Percentiles rank a stretch among this genome's conserved stretches.
phyloP scores from a whole-genome alignment of 345 rosid species.

The Zanthoxylum bungeanum region DNA sequence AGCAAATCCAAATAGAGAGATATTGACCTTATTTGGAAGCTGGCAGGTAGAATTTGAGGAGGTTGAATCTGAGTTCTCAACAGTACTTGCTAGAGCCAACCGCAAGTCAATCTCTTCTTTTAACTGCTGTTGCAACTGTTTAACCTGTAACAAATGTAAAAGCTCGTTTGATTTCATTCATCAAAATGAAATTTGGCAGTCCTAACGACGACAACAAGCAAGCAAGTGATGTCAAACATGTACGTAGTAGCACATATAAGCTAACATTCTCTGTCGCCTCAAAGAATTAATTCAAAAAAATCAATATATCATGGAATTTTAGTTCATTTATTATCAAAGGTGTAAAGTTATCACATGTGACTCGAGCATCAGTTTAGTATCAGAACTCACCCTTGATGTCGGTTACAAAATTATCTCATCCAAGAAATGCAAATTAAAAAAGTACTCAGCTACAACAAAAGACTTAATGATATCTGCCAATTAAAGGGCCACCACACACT shows the following conservation, averaged over 20 bases:
- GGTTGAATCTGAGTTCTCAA: conserved; percentile 54
- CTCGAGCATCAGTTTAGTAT: background rate
- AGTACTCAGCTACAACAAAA: background rate
- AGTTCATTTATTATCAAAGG: background rate
- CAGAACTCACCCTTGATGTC: background rate
- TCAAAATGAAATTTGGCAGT: background rate
- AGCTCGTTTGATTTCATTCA: background rate
- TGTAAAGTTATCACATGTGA: background rate
- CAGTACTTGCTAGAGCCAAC: conserved; percentile 61
- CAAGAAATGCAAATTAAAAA: background rate
- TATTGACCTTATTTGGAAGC: conserved; percentile 68
- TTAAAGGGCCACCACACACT: background rate
- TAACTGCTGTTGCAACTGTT: conserved; percentile 62
- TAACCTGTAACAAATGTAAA: conserved; percentile 43
- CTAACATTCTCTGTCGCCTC: background rate
- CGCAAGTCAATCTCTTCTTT: conserved; percentile 72
- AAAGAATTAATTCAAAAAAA: background rate
- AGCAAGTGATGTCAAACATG: conserved; percentile 2
- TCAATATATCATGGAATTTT: background rate
- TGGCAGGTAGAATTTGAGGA: conserved; percentile 48
- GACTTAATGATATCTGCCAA: background rate
- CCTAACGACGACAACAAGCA: background rate
- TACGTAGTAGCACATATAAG: background rate
- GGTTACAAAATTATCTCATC: background rate
- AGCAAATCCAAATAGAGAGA: conserved; percentile 13